Conservation (phyloP, 2,329 filamentous ascomycete genomes). For the Onygena corvina region DNA sequence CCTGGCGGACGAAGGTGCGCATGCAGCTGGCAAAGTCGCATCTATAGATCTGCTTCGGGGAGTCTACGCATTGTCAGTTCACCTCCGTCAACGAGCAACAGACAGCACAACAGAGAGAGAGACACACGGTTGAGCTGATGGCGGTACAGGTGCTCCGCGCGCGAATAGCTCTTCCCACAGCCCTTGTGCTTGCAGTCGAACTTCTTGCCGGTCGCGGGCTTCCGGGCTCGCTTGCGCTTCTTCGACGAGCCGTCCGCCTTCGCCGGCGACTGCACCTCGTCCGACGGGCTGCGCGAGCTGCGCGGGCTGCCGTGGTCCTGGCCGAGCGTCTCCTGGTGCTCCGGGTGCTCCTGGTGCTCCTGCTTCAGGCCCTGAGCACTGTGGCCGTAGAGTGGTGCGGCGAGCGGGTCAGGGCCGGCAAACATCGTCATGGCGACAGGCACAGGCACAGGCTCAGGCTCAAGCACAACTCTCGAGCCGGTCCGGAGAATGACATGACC, state of each 20-base stretch:
- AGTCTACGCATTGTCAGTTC: constrained; percentile 44
- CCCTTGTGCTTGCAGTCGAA: constrained; percentile 75
- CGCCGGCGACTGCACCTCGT: constrained; percentile 2
- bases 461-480: constrained; percentile 5
- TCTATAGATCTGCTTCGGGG: constrained; percentile 85
- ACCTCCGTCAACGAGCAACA: not conserved
- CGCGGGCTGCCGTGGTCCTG: too few relatives aligned
- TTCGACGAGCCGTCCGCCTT: constrained; percentile 21
- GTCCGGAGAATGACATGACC: constrained; percentile 7
- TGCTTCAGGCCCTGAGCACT: not conserved
- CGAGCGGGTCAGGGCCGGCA: not conserved
- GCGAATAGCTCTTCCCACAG: constrained; percentile 91
- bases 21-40: constrained; percentile 88
- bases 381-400: not conserved
- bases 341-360: not conserved
- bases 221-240: constrained; percentile 36
- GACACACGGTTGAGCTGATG: constrained; percentile 84
- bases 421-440: constrained; percentile 2
- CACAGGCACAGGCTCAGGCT: not conserved
- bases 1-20: constrained; percentile 82
- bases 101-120: constrained; percentile 7
- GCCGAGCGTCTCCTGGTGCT: not conserved
- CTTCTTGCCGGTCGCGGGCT: constrained; percentile 38
- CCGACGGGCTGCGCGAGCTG: constrained; percentile 1
- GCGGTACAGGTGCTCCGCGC: constrained; percentile 90